Evolutionary conservation across 257 asterid genomes (phyloP).

Genomic region (Solanum tarapatanum): DNA sequence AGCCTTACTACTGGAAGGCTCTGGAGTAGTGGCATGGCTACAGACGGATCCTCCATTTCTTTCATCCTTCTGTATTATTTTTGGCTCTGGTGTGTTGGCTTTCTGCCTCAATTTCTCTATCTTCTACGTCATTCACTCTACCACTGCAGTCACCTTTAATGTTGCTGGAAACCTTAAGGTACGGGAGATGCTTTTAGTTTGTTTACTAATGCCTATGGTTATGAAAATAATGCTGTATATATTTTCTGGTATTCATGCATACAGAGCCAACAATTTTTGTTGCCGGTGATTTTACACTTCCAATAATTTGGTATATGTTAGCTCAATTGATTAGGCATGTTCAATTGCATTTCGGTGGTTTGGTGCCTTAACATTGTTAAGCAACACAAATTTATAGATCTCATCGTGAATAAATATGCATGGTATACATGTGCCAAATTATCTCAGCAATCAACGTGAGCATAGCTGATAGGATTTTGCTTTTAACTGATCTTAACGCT

Average conservation of each 20-base stretch:
- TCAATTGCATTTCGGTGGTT: not conserved
- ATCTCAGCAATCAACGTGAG: not conserved
- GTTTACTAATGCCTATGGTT: not conserved
- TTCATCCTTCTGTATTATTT: constrained; percentile 54
- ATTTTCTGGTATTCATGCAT: not conserved
- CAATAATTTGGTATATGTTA: not conserved
- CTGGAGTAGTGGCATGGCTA: constrained; percentile 66
- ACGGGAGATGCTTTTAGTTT: not conserved
- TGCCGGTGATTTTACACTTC: not conserved
- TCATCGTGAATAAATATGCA: not conserved
- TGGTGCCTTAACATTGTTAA: not conserved
- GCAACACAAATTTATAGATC: not conserved
- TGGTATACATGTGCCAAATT: not conserved
- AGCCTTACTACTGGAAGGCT: constrained; percentile 74
- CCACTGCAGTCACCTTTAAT: constrained; percentile 95
- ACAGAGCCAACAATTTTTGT: not conserved
- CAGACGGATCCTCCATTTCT: constrained; percentile 41
- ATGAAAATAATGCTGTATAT: not conserved
- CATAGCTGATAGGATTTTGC: not conserved
- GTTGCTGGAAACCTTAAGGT: constrained; percentile 99
- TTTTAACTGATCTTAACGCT: not conserved
- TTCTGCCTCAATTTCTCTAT: constrained; percentile 91
- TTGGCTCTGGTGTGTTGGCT: constrained; percentile 85
- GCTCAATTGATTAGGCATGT: not conserved
- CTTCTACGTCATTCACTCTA: constrained; percentile 93